A percentile compares a stretch with the other conserved stretches of the same genome.
Conservation (phyloP, 106 monocot genomes). For the Dendrobium catenatum region DNA sequence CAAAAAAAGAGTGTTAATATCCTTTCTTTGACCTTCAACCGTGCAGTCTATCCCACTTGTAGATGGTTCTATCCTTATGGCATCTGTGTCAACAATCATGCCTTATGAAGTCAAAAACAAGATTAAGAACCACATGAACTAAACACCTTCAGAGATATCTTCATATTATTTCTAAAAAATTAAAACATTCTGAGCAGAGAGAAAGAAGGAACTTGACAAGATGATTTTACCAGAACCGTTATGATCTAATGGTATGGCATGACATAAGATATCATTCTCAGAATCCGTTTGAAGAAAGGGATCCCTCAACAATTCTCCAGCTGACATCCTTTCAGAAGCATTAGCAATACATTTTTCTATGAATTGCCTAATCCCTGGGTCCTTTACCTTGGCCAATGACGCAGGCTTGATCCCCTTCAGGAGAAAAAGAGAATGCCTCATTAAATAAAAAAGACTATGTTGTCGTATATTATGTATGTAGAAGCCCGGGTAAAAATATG, state of each 20-base stretch:
- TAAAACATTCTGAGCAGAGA: background rate
- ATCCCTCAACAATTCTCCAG: slow-evolving; percentile 36
- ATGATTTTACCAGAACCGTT: slow-evolving; percentile 13
- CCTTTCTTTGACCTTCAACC: slow-evolving; percentile 45
- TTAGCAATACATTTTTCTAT: slow-evolving; percentile 52
- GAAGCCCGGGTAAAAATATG: background rate
- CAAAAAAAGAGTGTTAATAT: slow-evolving; percentile 45
- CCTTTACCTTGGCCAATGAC: slow-evolving; percentile 37
- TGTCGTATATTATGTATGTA: background rate
- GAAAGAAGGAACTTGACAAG: no score
- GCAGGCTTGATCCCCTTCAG: slow-evolving; percentile 47
- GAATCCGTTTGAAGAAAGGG: slow-evolving; percentile 36
- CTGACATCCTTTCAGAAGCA: slow-evolving; percentile 41
- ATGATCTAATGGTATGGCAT: slow-evolving; percentile 5
- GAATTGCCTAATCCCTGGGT: slow-evolving; percentile 33
- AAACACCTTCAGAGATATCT: no score
- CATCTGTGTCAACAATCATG: slow-evolving; percentile 25
- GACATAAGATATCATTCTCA: slow-evolving; percentile 11
- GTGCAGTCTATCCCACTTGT: slow-evolving; percentile 35
- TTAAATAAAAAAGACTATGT: background rate
- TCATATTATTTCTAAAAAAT: background rate
- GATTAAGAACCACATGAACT: background rate
- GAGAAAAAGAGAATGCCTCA: background rate
- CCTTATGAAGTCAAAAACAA: background rate
- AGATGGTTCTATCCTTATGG: slow-evolving; percentile 4